A percentile compares a stretch with the other conserved stretches of the same genome.
These are phyloP conservation scores for Incumbomyces delicatus DNA, from an alignment of 2,329 filamentous ascomycete genomes.

Conservation along the genomic window DNA sequence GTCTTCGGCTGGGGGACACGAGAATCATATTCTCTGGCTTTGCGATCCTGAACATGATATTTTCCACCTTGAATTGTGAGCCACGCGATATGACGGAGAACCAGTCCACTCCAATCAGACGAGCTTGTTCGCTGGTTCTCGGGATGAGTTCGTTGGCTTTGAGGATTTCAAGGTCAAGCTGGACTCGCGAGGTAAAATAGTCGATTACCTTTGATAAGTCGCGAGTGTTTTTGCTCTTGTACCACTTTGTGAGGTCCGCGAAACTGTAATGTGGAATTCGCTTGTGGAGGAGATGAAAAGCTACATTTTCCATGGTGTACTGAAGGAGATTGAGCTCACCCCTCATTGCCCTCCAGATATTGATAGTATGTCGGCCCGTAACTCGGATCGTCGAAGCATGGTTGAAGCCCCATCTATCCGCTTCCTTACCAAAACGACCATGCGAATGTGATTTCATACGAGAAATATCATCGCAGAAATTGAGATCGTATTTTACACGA, in stretches of 20 bases:
- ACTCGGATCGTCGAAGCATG: slow-evolving; percentile 84
- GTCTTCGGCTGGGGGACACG: slow-evolving; percentile 78
- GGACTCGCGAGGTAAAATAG: slow-evolving; percentile 66
- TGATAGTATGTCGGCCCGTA: slow-evolving; percentile 93
- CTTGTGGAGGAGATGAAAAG: slow-evolving; percentile 77
- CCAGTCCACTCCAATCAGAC: slow-evolving; percentile 88
- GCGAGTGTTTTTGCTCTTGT: slow-evolving; percentile 55
- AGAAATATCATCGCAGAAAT: slow-evolving; percentile 84
- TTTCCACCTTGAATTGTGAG: slow-evolving; percentile 97
- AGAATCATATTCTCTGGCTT: slow-evolving; percentile 93
- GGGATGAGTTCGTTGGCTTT: slow-evolving; percentile 82
- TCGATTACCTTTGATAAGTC: slow-evolving; percentile 66
- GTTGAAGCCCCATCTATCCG: slow-evolving; percentile 86
- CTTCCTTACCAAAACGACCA: slow-evolving; percentile 74
- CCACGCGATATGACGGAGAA: slow-evolving; percentile 91
- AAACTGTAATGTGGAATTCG: slow-evolving; percentile 82
- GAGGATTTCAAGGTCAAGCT: slow-evolving; percentile 80
- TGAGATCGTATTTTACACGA: slow-evolving; percentile 73
- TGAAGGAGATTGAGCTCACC: slow-evolving; percentile 84
- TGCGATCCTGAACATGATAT: slow-evolving; percentile 95
- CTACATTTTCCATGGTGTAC: slow-evolving; percentile 94
- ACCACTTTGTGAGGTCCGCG: slow-evolving; percentile 73
- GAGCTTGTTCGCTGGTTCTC: slow-evolving; percentile 86
- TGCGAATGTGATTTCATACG: slow-evolving; percentile 76
- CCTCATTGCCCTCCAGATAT: slow-evolving; percentile 93